Conservation (phyloP, 2,329 filamentous ascomycete species). For the Myrmaecium sp. region DNA sequence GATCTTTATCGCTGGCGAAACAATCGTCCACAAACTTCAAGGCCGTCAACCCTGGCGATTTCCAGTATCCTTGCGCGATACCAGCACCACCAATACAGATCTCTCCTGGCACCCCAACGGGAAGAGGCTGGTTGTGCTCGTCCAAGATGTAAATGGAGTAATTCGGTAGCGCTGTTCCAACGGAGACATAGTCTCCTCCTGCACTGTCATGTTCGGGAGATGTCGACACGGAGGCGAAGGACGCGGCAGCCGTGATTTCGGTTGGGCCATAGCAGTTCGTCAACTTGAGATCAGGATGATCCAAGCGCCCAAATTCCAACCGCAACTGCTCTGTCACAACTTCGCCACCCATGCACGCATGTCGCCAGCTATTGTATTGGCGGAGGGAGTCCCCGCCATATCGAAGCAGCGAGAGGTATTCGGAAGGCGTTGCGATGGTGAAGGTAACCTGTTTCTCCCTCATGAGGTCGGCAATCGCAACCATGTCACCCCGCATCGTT, state of each 20-base stretch:
- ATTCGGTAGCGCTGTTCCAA: conserved; percentile 19
- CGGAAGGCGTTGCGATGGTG: conserved; percentile 25
- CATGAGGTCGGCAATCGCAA: conserved; percentile 20
- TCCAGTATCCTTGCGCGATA: conserved; percentile 20
- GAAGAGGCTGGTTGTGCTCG: conserved; percentile 17
- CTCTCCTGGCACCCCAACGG: conserved; percentile 26
- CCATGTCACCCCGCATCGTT: conserved; percentile 16
- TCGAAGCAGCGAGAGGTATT: conserved; percentile 16
- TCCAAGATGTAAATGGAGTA: conserved; percentile 25
- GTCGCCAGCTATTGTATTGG: conserved; percentile 10
- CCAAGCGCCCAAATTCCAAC: conserved; percentile 2
- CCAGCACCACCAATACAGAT: conserved; percentile 24
- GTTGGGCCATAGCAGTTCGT: conserved; percentile 10
- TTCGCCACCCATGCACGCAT: conserved; percentile 14
- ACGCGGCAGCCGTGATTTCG: conserved; percentile 6
- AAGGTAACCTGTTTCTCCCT: conserved; percentile 17
- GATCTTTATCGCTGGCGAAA: background rate
- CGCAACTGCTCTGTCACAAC: conserved; percentile 1
- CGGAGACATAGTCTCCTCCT: no score
- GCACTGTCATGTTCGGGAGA: no score
- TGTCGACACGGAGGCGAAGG: conserved; percentile 1
- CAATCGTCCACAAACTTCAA: conserved; percentile 7
- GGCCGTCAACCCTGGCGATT: conserved; percentile 7
- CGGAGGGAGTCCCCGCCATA: conserved; percentile 8
- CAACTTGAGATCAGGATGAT: conserved; percentile 2